Evolutionary conservation across 148 eudicot species (phyloP).

Genomic region (Heliosperma pusillum): DNA sequence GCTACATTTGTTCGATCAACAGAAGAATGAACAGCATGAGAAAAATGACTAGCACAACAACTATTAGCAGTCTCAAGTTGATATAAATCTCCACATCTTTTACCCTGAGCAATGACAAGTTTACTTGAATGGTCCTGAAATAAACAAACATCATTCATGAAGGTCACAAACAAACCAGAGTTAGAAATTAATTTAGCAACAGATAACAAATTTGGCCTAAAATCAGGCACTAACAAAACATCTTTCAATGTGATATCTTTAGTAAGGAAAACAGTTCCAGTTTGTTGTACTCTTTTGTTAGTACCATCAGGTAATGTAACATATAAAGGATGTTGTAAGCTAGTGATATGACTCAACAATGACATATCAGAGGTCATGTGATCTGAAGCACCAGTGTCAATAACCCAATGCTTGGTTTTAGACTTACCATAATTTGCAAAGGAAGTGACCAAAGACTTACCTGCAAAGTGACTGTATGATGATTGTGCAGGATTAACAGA

Average conservation of each 20-base stretch:
- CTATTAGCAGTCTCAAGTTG: neutral
- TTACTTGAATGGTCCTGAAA: no score
- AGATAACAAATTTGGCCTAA: neutral
- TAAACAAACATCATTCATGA: no score
- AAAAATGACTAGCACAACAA: no score
- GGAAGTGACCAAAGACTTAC: neutral
- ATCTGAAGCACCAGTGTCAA: neutral
- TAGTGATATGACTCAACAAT: fast-evolving
- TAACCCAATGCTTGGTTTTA: neutral
- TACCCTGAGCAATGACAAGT: no score
- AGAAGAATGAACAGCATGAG: neutral
- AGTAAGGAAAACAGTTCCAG: neutral
- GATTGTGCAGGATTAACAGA: neutral
- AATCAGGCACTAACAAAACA: neutral
- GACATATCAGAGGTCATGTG: neutral
- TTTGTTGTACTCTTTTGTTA: neutral
- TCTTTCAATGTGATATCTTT: neutral
- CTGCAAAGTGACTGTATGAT: neutral
- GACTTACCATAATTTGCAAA: neutral
- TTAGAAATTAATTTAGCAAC: neutral
- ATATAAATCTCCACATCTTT: neutral
- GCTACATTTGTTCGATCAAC: neutral
- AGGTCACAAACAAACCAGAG: neutral
- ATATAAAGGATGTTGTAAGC: neutral
- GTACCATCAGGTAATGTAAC: neutral